Conservation (phyloP, 371 early-diverging fungal genomes). For the Mortierella sp. region DNA sequence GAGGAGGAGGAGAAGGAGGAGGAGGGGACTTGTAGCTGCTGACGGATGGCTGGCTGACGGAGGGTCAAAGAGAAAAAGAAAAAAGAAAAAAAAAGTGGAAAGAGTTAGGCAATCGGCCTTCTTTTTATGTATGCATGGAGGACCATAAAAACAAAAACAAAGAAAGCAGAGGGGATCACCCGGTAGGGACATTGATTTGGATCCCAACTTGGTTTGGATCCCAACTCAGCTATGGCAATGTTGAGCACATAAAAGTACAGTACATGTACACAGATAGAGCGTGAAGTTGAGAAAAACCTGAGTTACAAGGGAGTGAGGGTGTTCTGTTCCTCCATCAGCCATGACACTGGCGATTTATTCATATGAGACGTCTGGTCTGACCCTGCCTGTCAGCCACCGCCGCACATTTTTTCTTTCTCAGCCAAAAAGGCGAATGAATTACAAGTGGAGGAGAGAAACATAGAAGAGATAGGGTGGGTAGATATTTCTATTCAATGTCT, state of each 20-base stretch:
- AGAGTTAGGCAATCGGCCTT: neutral
- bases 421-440: neutral
- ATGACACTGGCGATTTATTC: neutral
- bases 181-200: conserved; percentile 6
- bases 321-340: too few relatives aligned
- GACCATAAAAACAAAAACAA: neutral
- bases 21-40: conserved; percentile 8
- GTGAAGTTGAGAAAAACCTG: neutral
- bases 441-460: neutral
- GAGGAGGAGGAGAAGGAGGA: neutral
- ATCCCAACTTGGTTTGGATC: neutral
- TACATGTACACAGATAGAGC: too few relatives aligned
- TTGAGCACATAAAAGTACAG: too few relatives aligned
- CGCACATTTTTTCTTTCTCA: neutral
- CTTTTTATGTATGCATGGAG: neutral
- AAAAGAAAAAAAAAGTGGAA: conserved; percentile 4
- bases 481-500: neutral
- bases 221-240: too few relatives aligned
- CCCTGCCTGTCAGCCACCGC: neutral
- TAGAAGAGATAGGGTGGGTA: neutral
- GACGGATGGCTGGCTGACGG: conserved; percentile 3
- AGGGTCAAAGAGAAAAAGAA: neutral
- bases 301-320: neutral
- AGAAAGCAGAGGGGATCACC: neutral
- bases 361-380: neutral